These are phyloP conservation scores for Perkinsela sp. DNA, from an alignment of 208 protist genomes.

Conservation along the genomic window DNA sequence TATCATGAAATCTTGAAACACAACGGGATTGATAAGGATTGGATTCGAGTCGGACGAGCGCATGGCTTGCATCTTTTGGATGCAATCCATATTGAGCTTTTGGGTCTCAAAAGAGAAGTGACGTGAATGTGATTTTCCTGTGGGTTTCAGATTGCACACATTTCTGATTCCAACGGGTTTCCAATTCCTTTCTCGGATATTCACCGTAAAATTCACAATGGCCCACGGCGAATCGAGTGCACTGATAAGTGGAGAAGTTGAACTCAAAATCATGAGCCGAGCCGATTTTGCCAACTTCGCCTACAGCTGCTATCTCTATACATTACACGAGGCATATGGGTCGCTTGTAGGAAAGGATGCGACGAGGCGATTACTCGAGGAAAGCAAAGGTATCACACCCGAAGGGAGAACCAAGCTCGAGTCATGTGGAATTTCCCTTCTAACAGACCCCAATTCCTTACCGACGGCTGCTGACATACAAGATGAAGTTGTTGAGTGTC, in stretches of 20 bases:
- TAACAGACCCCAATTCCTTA: neutral
- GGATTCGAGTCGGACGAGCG: neutral
- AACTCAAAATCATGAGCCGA: no score
- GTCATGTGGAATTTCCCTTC: neutral
- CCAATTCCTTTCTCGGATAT: no score
- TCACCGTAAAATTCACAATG: no score
- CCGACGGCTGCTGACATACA: neutral
- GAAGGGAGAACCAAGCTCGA: neutral
- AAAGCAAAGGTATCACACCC: neutral
- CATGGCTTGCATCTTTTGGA: neutral
- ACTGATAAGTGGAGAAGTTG: no score
- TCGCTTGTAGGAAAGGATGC: neutral
- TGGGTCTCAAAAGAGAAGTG: no score
- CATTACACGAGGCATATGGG: neutral
- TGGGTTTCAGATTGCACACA: no score
- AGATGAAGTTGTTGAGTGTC: neutral
- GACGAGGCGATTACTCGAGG: neutral
- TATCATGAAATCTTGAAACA: neutral
- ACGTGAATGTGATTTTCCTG: no score
- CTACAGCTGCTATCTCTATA: neutral
- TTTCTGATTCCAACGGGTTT: no score
- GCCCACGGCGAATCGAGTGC: no score
- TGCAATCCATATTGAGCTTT: neutral
- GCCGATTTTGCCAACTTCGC: neutral
- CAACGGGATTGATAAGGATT: neutral